Evolutionary conservation across 208 protist species (phyloP).

Genomic region (Herpetomonas samuelpessoai): DNA sequence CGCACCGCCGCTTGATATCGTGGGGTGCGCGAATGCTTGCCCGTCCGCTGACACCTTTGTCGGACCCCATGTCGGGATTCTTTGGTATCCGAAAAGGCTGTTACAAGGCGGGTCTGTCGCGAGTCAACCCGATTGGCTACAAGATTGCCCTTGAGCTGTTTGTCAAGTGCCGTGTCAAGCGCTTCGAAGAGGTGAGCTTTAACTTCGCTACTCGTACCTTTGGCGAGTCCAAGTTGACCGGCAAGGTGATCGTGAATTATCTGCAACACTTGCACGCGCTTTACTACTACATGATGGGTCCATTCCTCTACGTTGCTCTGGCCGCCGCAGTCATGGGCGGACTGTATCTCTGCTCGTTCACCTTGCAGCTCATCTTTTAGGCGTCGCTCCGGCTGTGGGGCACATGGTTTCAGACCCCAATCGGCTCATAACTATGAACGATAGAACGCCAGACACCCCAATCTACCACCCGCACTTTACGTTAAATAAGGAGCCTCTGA

Average conservation of each 20-base stretch:
- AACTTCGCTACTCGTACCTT: constrained; percentile 75
- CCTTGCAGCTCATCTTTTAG: neutral
- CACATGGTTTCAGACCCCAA: too few species aligned
- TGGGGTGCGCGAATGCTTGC: constrained; percentile 80
- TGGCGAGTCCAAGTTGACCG: constrained; percentile 88
- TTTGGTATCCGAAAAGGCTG: constrained; percentile 76
- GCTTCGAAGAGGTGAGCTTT: constrained; percentile 77
- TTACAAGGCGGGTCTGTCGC: constrained; percentile 38
- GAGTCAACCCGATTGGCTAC: constrained; percentile 88
- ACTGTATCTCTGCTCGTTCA: constrained; percentile 11
- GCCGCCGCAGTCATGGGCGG: constrained; percentile 13
- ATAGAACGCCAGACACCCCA: too few species aligned
- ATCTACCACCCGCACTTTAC: too few species aligned
- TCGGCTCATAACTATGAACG: too few species aligned
- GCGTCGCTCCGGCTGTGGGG: too few species aligned
- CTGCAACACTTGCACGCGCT: constrained; percentile 72
- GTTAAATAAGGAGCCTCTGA: too few species aligned
- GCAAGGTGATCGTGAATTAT: constrained; percentile 88
- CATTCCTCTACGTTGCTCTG: constrained; percentile 32
- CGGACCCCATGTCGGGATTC: constrained; percentile 94
- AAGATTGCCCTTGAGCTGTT: constrained; percentile 93
- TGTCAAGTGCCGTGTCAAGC: constrained; percentile 78
- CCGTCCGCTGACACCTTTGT: constrained; percentile 80
- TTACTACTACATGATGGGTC: constrained; percentile 67
- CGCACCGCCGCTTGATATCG: constrained; percentile 87